Conservation (phyloP, 495 filamentous ascomycete genomes). For the Tuber microsphaerosporum region DNA sequence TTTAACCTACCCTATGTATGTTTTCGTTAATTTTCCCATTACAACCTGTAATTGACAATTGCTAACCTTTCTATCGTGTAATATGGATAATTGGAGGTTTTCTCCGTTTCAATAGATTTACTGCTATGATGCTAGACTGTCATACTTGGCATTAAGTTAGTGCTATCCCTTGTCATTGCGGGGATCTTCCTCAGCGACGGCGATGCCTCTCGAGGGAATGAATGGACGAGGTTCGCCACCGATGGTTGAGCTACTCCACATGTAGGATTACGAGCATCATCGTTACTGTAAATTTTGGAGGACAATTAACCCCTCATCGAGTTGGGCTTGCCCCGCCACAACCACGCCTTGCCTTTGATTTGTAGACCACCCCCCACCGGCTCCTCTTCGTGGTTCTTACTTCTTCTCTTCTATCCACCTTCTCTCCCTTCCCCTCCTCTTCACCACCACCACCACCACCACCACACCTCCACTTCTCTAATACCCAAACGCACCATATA, state of each 20-base stretch:
- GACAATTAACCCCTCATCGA: constrained; percentile 30
- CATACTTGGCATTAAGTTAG: not conserved
- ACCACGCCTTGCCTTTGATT: constrained; percentile 10
- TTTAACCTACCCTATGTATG: not conserved
- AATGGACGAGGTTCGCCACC: not conserved
- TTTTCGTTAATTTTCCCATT: not conserved
- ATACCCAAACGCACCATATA: not conserved
- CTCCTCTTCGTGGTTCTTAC: constrained; percentile 3
- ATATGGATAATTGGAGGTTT: not conserved
- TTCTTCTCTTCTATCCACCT: constrained; percentile 3
- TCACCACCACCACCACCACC: not conserved
- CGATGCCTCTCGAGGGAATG: not conserved
- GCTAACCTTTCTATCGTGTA: not conserved
- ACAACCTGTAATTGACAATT: constrained; percentile 1
- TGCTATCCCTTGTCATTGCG: not conserved
- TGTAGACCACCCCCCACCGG: constrained; percentile 18
- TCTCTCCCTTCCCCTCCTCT: not conserved
- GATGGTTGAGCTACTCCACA: not conserved
- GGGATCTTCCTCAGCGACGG: not conserved
- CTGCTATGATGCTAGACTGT: not conserved
- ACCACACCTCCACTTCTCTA: not conserved
- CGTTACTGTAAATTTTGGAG: not conserved
- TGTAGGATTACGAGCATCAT: not conserved
- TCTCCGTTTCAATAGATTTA: not conserved
- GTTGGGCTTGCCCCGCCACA: constrained; percentile 13